Evolutionary conservation across 192 early-diverging fungal species (phyloP), one percentile per base, ranked within the genome.

Genomic region (Entophlyctis luteolus): DNA sequence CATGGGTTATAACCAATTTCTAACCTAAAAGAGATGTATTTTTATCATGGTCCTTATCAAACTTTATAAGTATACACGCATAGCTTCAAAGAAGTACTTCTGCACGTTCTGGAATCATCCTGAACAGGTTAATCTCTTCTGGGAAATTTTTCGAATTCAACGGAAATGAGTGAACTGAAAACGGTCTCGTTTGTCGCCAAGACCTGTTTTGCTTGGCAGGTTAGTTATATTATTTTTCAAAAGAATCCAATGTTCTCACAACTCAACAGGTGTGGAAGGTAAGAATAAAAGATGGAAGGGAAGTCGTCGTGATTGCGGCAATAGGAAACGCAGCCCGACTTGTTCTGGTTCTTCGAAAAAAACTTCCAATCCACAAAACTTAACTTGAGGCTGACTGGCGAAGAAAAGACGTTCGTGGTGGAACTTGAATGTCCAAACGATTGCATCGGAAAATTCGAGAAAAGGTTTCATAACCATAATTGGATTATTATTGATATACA

Each of bases 371-470:
- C 72, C 0, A 67, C 47, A 10, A 72, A 62, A 23, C 60, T 73
- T 48, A 42, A 62, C 6, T 37, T 79, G 27, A 65, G 67, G 35
- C 70, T 80, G 14, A 79, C 82, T 3, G 81, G 76, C 0, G 82
- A 84, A 45, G 77, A 84, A 49, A 75, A 83, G 42, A 45, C 48
- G 3, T 80, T 73, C 49, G 55, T 84, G 34, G 65, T 81, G 31
- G 73, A 75, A 46, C n/a, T 84, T 27, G 79, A 79, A 37, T 52
- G 82, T 55, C 77, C 82, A 22, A 63, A 65, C 33, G 79, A 81
- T 55, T 59, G 65, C 23, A 59, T 77, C 34, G 71, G 63, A 2
- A 67, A 68, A 36, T 59, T 84, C 4, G 82, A 84, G 35, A 73
- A 67, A 48, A 77, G 63, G 63, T 66, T 8, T 35, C 31, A 18